Conservation (phyloP, 78 protist species). For the Dictyostelium brefeldianum region DNA sequence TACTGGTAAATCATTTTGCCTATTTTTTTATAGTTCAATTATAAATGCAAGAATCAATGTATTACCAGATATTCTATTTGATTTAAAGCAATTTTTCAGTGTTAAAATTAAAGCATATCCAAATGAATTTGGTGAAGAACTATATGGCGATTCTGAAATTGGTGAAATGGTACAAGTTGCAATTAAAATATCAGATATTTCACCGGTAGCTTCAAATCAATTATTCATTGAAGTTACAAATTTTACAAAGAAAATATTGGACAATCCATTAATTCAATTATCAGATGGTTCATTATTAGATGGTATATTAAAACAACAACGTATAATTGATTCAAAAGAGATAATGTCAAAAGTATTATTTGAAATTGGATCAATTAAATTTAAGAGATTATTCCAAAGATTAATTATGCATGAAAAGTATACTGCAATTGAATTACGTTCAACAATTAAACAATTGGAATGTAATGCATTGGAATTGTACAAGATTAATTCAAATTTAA, state of each 20-base stretch:
- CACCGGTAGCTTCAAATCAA: neutral
- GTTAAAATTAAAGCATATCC: neutral
- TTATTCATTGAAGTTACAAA: neutral
- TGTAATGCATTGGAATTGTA: neutral
- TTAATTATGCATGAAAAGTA: slow-evolving; percentile 74
- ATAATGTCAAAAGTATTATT: neutral
- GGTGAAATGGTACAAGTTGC: neutral
- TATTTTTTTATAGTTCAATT: slow-evolving; percentile 41
- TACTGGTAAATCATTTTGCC: slow-evolving; percentile 63
- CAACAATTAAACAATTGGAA: neutral
- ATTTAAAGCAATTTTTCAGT: slow-evolving; percentile 1
- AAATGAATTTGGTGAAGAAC: neutral
- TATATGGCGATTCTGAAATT: neutral
- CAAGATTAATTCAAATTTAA: neutral
- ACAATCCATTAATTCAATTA: slow-evolving; percentile 11
- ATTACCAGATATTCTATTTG: slow-evolving; percentile 49
- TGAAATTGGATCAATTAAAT: slow-evolving; percentile 24
- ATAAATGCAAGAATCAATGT: slow-evolving; percentile 51
- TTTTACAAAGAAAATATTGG: neutral
- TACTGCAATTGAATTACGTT: slow-evolving; percentile 16
- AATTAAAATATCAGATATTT: neutral
- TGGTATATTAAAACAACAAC: neutral
- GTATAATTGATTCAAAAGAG: neutral
- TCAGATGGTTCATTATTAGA: neutral
- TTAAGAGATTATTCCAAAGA: slow-evolving; percentile 65